Base-by-base conservation (phyloP, 805 yeast genomes). In the Hanseniaspora valbyensis region DNA sequence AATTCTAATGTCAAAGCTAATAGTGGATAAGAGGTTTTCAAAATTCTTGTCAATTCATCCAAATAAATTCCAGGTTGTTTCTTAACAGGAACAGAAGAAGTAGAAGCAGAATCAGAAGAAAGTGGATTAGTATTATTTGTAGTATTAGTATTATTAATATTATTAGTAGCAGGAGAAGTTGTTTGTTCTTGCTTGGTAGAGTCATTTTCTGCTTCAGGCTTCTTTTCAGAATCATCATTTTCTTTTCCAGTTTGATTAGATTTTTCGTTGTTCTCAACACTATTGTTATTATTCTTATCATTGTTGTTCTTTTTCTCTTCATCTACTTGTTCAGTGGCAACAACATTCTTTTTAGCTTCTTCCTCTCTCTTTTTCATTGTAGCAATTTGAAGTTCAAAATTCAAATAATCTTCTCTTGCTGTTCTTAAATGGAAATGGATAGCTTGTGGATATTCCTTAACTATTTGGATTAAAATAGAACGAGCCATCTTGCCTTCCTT, bases 401-500 rank as follows among this genome's bases (percentile, higher is more conserved):
- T 88, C 3, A 88, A 81, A 65, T 81, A 86, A 58, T 92, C 98
- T 62, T 92, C 99, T 62, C 84, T 85, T 0, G 97, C 86, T 1
- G 98, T 92, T 52, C 98, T 73, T 58, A 92, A 72, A 60, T 89
- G 96, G 80, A 89, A 92, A 61, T 92, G 97, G 52, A 92, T 73
- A 0, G 98, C 96, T 67, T 92, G 99, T 1, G 99, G 99, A 67
- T 84, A 94, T 49, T 88, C 81, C 69, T 92, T 92, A 1, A 98
- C 98, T 61, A 92, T 92, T 56, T 92, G 74, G 49, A 88, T 83
- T 61, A 92, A 73, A 40, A 92, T 83, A 58, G 81, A 88, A 54
- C 95, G 81, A 2, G 90, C 96, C 64, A 88, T 72, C 51, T 78
- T 75, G 0, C 96, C 97, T 63, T 92, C 97, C 58, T 80, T 83